Conservation (phyloP, 331 rosid genomes). For the Quercus tomentella region DNA sequence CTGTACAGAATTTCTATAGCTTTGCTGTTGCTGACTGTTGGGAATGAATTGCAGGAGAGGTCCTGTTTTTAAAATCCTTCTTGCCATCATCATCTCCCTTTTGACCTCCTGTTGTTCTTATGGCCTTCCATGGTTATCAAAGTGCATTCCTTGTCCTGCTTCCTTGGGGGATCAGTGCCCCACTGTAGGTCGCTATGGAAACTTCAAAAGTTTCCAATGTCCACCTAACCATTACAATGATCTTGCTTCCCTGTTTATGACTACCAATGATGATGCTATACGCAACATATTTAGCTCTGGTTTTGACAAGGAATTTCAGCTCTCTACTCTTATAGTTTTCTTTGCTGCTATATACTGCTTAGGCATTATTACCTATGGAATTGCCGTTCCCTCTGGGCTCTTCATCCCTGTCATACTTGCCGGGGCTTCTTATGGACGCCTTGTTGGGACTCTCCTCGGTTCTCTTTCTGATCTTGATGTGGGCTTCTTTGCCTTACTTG, state of each 20-base stretch:
- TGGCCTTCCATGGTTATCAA: constrained; percentile 68
- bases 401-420: constrained; percentile 80
- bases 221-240: constrained; percentile 71
- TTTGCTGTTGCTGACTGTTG: constrained; percentile 12
- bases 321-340: constrained; percentile 52
- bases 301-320: constrained; percentile 33
- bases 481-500: constrained; percentile 65
- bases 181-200: constrained; percentile 41
- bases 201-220: constrained; percentile 59
- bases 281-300: constrained; percentile 51
- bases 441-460: constrained; percentile 39
- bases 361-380: constrained; percentile 68
- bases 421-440: constrained; percentile 74
- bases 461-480: constrained; percentile 46
- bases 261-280: constrained; percentile 73
- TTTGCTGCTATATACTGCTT: constrained; percentile 46
- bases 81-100: constrained; percentile 40
- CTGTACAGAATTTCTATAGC: neutral
- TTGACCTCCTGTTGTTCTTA: constrained; percentile 62
- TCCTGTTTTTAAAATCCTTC: constrained; percentile 36
- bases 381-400: constrained; percentile 79
- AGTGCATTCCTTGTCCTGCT: constrained; percentile 60
- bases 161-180: constrained; percentile 45
- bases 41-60: constrained; percentile 55
- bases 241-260: constrained; percentile 64